A percentile compares a stretch with the other conserved stretches of the same genome.
These are phyloP conservation scores for Raffaelea albimanens DNA, from an alignment of 2,329 filamentous ascomycete genomes.

Conservation along the genomic window DNA sequence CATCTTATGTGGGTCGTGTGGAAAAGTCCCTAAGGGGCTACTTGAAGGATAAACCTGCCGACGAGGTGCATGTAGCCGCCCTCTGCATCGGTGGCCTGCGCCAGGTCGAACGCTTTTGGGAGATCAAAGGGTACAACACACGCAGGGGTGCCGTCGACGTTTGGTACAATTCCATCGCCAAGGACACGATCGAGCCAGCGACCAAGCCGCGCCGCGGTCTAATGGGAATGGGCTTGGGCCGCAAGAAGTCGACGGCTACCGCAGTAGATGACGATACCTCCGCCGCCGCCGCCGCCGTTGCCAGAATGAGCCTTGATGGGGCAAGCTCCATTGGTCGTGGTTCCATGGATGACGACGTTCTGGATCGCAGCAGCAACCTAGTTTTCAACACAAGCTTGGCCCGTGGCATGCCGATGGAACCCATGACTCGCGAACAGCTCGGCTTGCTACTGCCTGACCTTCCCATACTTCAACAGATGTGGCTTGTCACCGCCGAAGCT, in stretches of 20 bases:
- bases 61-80: conserved; percentile 53
- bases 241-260: conserved; percentile 41
- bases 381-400: conserved; percentile 52
- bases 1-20: conserved; percentile 54
- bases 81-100: conserved; percentile 51
- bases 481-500: conserved; percentile 54
- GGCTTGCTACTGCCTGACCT: conserved; percentile 43
- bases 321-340: conserved; percentile 4
- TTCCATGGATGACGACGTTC: conserved; percentile 12
- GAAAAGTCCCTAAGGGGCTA: conserved; percentile 56
- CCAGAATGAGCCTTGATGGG: neutral
- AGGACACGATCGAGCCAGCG: conserved; percentile 30
- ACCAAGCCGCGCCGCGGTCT: conserved; percentile 43
- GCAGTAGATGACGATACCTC: conserved; percentile 21
- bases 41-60: conserved; percentile 50
- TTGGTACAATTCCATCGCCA: conserved; percentile 46
- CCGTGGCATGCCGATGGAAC: conserved; percentile 53
- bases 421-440: conserved; percentile 40
- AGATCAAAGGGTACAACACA: conserved; percentile 56
- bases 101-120: conserved; percentile 56
- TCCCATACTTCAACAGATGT: conserved; percentile 49
- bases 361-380: conserved; percentile 24
- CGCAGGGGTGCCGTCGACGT: conserved; percentile 48
- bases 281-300: neutral
- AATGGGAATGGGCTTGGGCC: conserved; percentile 37